Evolutionary conservation across 805 yeast species (phyloP), one percentile per base, ranked within the genome.

Genomic region (Ascoidea asiatica): DNA sequence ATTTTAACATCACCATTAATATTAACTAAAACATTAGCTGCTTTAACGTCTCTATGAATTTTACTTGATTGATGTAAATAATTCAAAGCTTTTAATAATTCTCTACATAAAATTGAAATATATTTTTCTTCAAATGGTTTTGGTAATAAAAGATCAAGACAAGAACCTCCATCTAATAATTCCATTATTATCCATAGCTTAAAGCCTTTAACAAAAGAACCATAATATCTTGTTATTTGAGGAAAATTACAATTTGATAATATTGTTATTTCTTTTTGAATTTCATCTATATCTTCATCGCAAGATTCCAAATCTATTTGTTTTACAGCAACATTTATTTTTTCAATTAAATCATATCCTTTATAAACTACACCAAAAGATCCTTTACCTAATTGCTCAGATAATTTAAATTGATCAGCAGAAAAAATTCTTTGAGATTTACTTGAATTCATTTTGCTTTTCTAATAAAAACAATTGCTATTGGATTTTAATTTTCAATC

Each of bases 1-100:
- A 89, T 63, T 58, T 89, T 89, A 40, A 89, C 76, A 21, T 66
- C 65, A 0, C 95, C 96, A 4, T 56, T 54, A 4, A 69, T 72
- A 1, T 92, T 81, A 39, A 90, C 65, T 38, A 89, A 65, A 15
- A 89, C 81, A 56, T 89, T 89, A 5, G 96, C 97, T 49, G 90
- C 84, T 58, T 89, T 89, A 42, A 89, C 77, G 61, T 89, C 97
- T 41, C 97, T 70, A 58, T 89, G 97, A 36, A 89, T 84, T 52
- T 81, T 83, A 29, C 70, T 70, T 54, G 84, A 81, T 7, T 63
- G 60, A 58, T 89, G 97, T 42, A 83, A 60, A 58, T 83, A 83
- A 5, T 65, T 65, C 38, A 83, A 64, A 0, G 87, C 94, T 7
- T 65, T 50, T 19, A 84, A 60, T 4, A 83, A 64, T 43, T 79